Evolutionary conservation across 2,329 filamentous ascomycete genomes (phyloP).

Genomic region (Monosporascus sp.): DNA sequence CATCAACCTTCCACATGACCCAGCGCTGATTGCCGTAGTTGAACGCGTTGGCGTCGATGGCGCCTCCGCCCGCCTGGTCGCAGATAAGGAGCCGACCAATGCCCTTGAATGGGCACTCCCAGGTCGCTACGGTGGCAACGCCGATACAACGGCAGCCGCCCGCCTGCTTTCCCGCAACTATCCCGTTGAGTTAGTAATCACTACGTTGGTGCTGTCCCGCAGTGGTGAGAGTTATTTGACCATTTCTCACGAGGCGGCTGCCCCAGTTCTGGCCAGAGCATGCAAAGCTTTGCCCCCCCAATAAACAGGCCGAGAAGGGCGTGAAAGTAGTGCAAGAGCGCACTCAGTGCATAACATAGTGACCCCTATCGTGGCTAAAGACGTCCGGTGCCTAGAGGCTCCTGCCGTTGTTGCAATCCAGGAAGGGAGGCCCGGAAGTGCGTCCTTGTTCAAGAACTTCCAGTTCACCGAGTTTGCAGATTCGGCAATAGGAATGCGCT

Average conservation of each 20-base stretch:
- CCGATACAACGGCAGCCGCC: slow-evolving; percentile 26
- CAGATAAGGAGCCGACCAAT: slow-evolving; percentile 21
- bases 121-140: slow-evolving; percentile 20
- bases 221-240: no score
- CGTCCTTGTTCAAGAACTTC: slow-evolving; percentile 20
- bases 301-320: no score
- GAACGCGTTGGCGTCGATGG: slow-evolving; percentile 25
- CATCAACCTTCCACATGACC: slow-evolving; percentile 28
- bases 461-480: slow-evolving; percentile 21
- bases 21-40: slow-evolving; percentile 25
- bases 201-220: not conserved
- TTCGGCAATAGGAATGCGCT: slow-evolving; percentile 21
- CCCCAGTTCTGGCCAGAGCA: no score
- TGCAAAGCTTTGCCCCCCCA: no score
- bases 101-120: slow-evolving; percentile 20
- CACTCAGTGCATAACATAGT: slow-evolving; percentile 25
- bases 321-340: not conserved
- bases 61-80: slow-evolving; percentile 20
- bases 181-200: not conserved
- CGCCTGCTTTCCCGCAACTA: slow-evolving; percentile 16
- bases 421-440: slow-evolving; percentile 19
- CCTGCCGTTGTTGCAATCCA: slow-evolving; percentile 20
- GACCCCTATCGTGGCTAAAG: slow-evolving; percentile 23
- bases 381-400: slow-evolving; percentile 27
- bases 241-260: no score